Percentiles rank a stretch among this genome's conserved stretches.
Conservation (phyloP, 2,329 filamentous ascomycete genomes). For the Fusarium aywerte region DNA sequence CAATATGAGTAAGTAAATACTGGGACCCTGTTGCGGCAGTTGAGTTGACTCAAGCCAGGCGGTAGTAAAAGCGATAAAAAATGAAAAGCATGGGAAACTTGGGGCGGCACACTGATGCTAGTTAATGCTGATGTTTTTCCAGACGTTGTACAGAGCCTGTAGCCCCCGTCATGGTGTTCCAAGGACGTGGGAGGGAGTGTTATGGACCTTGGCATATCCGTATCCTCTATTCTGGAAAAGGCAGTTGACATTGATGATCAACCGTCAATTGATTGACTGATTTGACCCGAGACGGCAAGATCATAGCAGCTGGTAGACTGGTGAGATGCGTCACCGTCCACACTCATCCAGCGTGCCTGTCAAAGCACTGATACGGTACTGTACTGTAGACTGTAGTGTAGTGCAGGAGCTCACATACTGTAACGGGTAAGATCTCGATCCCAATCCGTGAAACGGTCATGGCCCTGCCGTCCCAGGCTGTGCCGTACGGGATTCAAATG, state of each 20-base stretch:
- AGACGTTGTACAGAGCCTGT: slow-evolving; percentile 25
- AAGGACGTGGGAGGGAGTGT: slow-evolving; percentile 26
- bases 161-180: slow-evolving; percentile 29
- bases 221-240: slow-evolving; percentile 32
- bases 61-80: slow-evolving; percentile 1
- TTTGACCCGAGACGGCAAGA: slow-evolving; percentile 28
- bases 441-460: slow-evolving; percentile 38
- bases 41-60: slow-evolving; percentile 6
- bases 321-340: slow-evolving; percentile 24
- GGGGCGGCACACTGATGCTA: slow-evolving; percentile 1
- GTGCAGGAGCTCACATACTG: slow-evolving; percentile 26
- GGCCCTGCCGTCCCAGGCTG: slow-evolving; percentile 8
- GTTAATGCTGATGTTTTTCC: slow-evolving; percentile 11
- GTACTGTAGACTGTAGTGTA: not conserved
- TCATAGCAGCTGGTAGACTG: slow-evolving; percentile 17
- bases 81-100: slow-evolving; percentile 1
- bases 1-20: not conserved
- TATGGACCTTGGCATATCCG: slow-evolving; percentile 32
- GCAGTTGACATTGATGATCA: slow-evolving; percentile 32
- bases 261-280: slow-evolving; percentile 35
- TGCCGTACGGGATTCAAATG: slow-evolving; percentile 1
- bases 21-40: not conserved
- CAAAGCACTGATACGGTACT: slow-evolving; percentile 19
- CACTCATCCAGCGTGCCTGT: slow-evolving; percentile 7
- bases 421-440: slow-evolving; percentile 46